Base-by-base conservation (phyloP, 2,329 filamentous ascomycete genomes). In the Stylonectria norvegica region DNA sequence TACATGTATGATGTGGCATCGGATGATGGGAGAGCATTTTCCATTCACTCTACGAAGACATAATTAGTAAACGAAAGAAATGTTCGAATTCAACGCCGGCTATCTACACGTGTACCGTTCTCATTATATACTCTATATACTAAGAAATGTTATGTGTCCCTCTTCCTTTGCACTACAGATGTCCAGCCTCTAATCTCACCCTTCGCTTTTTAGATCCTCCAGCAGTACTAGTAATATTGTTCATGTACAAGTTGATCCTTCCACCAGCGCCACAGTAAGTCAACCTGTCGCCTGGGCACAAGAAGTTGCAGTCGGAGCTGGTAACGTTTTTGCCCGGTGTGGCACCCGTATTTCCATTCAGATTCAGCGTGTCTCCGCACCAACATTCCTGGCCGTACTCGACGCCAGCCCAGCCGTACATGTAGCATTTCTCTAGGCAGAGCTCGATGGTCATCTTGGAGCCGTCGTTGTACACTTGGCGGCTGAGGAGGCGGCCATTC, bases 311-410 rank as follows among this genome's bases (percentile, higher is more conserved):
- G 17, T 65, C 49, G 0, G 49, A 30, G 38, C 57, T 45, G 1
- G 54, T 55, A 2, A 62, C 53, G 28, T 64, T 65, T 38, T 52
- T 56, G 0, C 59, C 62, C 0, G 56, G 53, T 2, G 39, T 47
- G 1, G 48, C 34, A 8, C 43, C 41, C 5, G 38, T 20, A 42
- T 42, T 53, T 0, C 60, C 62, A 5, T 49, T 49, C 18, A 60
- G 50, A 17, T 57, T 55, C 8, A 68, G 40, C 1, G 37, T 32
- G 34, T 65, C 57, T 5, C 63, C 63, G 29, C 65, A 68, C 57
- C 61, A 68, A 18, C 65, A 68, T 16, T 68, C 65, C 2, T 52
- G 55, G 5, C 62, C 62, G 20, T 67, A 67, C 36, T 68, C 63
- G 4, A 67, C 55, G 8, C 65, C 65, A 1, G 59, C 63, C 17